Base-by-base conservation (phyloP, 768 basidiomycete genomes). In the Suillus fuscotomentosus region DNA sequence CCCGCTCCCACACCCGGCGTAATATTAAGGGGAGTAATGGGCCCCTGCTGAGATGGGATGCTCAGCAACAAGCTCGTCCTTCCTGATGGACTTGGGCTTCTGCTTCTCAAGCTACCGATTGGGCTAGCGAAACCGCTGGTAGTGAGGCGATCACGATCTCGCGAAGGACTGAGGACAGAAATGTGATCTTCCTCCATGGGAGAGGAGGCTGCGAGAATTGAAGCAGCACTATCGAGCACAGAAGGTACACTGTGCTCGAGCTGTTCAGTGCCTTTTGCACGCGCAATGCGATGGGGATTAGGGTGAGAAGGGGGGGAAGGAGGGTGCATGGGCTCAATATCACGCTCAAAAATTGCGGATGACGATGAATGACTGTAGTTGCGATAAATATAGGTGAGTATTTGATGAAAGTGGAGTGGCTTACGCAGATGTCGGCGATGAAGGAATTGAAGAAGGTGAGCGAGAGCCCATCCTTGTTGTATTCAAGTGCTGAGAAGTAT, bases 321-420 rank as follows among this genome's bases (percentile, higher is more conserved):
- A 0, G 75, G 72, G 6, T 71, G 70, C 1, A 77, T 61, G 17
- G 88, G 88, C 68, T 95, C 94, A 67, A 96, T 94, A 73, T 96
- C 94, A 42, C 94, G 87, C 76, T 96, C 94, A 65, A 96, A 96
- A 63, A 95, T 96, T 43, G 94, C 93, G 1, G 92, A 94, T 0
- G 91, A 92, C 0, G 91, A 92, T 0, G 92, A 94, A 70, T 91
- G 86, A 1, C 70, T 67, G 60, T 65, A 45, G 38, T 53, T 20
- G 13, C 14, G 24, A 62, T 41, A 54, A 65, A 34, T 2, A 61
- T 17, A 56, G 51, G 38, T 68, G 15, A 72, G 65, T 43, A 50
- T 22, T 31, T 45, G 34, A 48, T 62, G 60, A 45, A 34, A 45
- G 41, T 39, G 39, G 68, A 48, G 67, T 63, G 71, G 68, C 55